Evolutionary conservation across 495 filamentous ascomycete genomes (phyloP).

Genomic region (Trichocladium antarcticum): DNA sequence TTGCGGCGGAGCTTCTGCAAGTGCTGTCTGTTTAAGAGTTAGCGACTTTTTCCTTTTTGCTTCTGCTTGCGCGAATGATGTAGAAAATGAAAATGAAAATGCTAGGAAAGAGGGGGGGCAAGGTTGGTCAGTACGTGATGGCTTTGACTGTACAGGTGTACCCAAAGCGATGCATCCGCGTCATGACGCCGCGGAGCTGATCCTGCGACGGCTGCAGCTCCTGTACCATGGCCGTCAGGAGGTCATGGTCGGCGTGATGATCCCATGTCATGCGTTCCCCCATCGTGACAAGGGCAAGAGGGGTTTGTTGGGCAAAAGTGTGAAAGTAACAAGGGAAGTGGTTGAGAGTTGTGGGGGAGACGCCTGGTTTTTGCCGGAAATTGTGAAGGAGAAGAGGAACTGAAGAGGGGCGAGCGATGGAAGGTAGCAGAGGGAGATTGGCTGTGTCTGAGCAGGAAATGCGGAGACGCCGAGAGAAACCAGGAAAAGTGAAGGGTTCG

Average conservation of each 20-base stretch:
- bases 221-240: slow-evolving; percentile 15
- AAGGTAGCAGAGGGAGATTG: neutral
- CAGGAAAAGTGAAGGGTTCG: neutral
- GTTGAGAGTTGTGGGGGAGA: neutral
- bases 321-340: too few relatives aligned
- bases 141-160: slow-evolving; percentile 24
- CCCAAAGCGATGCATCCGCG: slow-evolving; percentile 15
- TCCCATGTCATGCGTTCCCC: slow-evolving; percentile 23
- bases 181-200: slow-evolving; percentile 14
- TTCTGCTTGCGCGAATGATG: neutral
- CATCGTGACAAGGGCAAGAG: neutral
- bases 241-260: slow-evolving; percentile 20
- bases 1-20: slow-evolving; percentile 32
- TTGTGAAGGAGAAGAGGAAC: neutral
- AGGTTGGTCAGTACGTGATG: slow-evolving; percentile 14
- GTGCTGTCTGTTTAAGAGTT: slow-evolving; percentile 27
- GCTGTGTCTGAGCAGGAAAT: neutral
- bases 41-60: slow-evolving; percentile 5
- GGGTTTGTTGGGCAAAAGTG: neutral
- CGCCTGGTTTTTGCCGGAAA: neutral
- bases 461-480: neutral
- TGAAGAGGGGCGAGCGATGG: neutral
- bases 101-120: neutral
- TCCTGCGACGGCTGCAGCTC: slow-evolving; percentile 13
- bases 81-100: slow-evolving; percentile 1